A percentile compares a stretch with the other conserved stretches of the same genome.
phyloP scores from a whole-genome alignment of 1,284 basidiomycete genomes.

The Vanrija sp. region DNA sequence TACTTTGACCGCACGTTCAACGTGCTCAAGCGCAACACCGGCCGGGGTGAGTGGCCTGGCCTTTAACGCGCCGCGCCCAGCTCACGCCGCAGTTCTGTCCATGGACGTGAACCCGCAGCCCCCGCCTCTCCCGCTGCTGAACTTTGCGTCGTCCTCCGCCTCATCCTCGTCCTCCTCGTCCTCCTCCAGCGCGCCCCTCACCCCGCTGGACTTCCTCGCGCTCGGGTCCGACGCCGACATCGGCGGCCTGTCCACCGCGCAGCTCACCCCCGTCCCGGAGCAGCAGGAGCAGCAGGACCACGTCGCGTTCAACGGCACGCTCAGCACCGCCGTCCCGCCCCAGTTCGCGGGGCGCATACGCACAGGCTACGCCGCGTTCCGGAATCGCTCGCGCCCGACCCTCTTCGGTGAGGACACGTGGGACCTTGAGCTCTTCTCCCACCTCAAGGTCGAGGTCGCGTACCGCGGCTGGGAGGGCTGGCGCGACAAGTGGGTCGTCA shows the following conservation, averaged over 20 bases:
- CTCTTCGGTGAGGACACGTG: conserved; percentile 52
- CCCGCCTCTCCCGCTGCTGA: conserved; percentile 32
- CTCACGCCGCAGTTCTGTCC: conserved; percentile 23
- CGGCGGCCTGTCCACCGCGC: conserved; percentile 38
- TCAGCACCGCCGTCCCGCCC: conserved; percentile 43
- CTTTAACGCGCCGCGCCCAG: background rate
- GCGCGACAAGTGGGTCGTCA: conserved; percentile 51
- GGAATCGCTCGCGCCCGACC: conserved; percentile 50
- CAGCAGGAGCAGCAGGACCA: conserved; percentile 12
- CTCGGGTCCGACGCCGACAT: conserved; percentile 43
- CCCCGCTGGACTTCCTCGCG: conserved; percentile 23
- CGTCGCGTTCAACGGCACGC: conserved; percentile 39
- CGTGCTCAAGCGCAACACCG: conserved; percentile 34
- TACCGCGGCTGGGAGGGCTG: conserved; percentile 45
- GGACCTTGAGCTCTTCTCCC: conserved; percentile 51
- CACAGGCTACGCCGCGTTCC: conserved; percentile 53
- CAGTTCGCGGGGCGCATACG: conserved; percentile 41
- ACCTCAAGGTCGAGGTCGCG: conserved; percentile 50
- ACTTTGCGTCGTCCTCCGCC: conserved; percentile 23
- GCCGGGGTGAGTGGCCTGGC: conserved; percentile 26
- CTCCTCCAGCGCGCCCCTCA: conserved; percentile 7
- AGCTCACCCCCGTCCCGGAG: conserved; percentile 28
- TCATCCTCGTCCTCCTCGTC: background rate
- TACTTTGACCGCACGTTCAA: conserved; percentile 40
- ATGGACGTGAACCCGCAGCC: conserved; percentile 29